These are phyloP conservation scores for Nicotiana knightiana DNA, from an alignment of 257 asterid species.

Conservation along the genomic window DNA sequence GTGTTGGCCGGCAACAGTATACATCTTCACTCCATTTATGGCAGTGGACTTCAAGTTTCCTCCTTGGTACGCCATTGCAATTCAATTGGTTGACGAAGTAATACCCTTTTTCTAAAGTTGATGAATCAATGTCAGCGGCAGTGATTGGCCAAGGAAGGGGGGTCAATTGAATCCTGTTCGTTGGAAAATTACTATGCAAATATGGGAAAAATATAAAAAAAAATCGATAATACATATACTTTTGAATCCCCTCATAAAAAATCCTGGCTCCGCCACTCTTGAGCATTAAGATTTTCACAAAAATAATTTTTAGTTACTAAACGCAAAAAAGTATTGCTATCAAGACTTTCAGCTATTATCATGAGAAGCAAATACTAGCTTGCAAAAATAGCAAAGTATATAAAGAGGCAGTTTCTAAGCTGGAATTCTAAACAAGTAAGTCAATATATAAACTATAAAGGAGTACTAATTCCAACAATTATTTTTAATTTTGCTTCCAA, in stretches of 20 bases:
- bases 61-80: slow-evolving; percentile 65
- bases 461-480: not conserved
- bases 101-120: not conserved
- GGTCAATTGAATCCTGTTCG: no score
- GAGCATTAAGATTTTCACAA: not conserved
- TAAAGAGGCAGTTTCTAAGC: not conserved
- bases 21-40: slow-evolving; percentile 84
- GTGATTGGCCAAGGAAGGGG: no score
- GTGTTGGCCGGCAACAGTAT: slow-evolving; percentile 58
- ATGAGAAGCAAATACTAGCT: not conserved
- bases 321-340: not conserved
- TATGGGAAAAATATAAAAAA: no score
- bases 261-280: not conserved
- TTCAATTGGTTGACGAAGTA: not conserved
- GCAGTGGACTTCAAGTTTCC: slow-evolving; percentile 82
- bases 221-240: no score
- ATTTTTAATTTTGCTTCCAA: no score
- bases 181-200: not conserved
- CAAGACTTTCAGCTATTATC: not conserved
- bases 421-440: not conserved
- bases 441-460: not conserved
- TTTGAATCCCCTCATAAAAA: no score
- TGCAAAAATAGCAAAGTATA: not conserved
- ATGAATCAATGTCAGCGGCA: not conserved
- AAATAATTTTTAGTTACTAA: not conserved